A percentile compares a stretch with the other conserved stretches of the same genome.
Evolutionary conservation across 495 filamentous ascomycete species (phyloP).

Genomic region (Collariella sp.): DNA sequence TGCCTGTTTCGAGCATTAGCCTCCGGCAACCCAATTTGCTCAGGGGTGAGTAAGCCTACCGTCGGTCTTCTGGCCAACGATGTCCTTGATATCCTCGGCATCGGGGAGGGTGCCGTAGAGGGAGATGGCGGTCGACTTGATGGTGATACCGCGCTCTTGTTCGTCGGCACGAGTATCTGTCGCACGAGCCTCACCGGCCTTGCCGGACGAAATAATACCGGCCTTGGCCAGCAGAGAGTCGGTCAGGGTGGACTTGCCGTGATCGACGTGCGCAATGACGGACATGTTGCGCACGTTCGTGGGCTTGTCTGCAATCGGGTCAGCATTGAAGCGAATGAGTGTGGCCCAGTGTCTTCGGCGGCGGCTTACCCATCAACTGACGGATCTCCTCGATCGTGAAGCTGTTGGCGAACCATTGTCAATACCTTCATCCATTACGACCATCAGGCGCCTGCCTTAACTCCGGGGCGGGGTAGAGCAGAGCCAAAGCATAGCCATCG

Average conservation of each 20-base stretch:
- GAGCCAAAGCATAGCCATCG: constrained; percentile 1
- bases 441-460: constrained; percentile 25
- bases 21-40: background rate
- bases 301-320: constrained; percentile 56
- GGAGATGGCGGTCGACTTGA: constrained; percentile 99
- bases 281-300: constrained; percentile 98
- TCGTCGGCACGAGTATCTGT: constrained; percentile 97
- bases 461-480: constrained; percentile 35
- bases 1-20: constrained; percentile 36
- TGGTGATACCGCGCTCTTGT: constrained; percentile 99
- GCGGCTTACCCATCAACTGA: constrained; percentile 59
- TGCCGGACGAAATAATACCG: constrained; percentile 98
- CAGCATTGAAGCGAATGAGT: constrained; percentile 6
- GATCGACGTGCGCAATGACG: constrained; percentile 99
- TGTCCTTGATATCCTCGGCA: constrained; percentile 89
- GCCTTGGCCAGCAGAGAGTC: constrained; percentile 98
- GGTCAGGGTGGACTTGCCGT: constrained; percentile 99
- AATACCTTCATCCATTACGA: constrained; percentile 16
- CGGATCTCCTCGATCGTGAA: constrained; percentile 99
- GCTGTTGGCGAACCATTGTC: constrained; percentile 47
- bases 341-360: background rate
- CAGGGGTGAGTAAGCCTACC: constrained; percentile 27
- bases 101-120: constrained; percentile 80
- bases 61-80: constrained; percentile 71
- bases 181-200: constrained; percentile 90